Evolutionary conservation across 371 early-diverging fungal genomes (phyloP).

Genomic region (Zychaea mexicana): DNA sequence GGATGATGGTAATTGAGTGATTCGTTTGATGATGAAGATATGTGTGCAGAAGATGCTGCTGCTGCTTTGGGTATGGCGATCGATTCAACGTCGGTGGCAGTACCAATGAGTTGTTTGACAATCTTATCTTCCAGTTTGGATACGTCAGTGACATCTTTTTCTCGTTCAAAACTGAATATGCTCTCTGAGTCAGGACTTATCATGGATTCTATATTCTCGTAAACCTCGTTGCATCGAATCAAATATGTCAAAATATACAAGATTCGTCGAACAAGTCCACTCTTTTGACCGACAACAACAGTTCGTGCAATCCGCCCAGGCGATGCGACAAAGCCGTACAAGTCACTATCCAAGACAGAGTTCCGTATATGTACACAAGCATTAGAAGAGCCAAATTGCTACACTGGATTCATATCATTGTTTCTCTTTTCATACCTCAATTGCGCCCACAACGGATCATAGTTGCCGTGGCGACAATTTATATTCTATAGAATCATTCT

Average conservation of each 20-base stretch:
- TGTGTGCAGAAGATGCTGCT: background rate
- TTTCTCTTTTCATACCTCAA: slow-evolving; percentile 36
- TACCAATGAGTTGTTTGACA: slow-evolving; percentile 42
- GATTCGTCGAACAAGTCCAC: slow-evolving; percentile 56
- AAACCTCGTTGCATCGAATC: slow-evolving; percentile 70
- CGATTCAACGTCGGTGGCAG: slow-evolving; percentile 43
- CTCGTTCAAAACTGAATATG: slow-evolving; percentile 37
- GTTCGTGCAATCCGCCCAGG: slow-evolving; percentile 57
- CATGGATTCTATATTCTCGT: slow-evolving; percentile 47
- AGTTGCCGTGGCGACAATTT: slow-evolving; percentile 54
- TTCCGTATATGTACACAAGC: no score
- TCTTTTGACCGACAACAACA: slow-evolving; percentile 57
- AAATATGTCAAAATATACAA: slow-evolving; percentile 63
- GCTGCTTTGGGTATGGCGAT: slow-evolving; percentile 39
- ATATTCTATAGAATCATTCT: slow-evolving; percentile 20
- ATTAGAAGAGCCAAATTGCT: no score
- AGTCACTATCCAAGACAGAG: slow-evolving; percentile 58
- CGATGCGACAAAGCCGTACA: slow-evolving; percentile 64
- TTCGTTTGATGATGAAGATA: background rate
- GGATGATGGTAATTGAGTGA: background rate
- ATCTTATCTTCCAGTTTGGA: slow-evolving; percentile 45
- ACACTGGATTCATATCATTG: background rate
- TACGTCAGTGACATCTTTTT: slow-evolving; percentile 25
- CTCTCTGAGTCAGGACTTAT: slow-evolving; percentile 19
- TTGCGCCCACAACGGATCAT: slow-evolving; percentile 74